Evolutionary conservation across 2,329 filamentous ascomycete species (phyloP).

Genomic region (Hysterium pulicare): DNA sequence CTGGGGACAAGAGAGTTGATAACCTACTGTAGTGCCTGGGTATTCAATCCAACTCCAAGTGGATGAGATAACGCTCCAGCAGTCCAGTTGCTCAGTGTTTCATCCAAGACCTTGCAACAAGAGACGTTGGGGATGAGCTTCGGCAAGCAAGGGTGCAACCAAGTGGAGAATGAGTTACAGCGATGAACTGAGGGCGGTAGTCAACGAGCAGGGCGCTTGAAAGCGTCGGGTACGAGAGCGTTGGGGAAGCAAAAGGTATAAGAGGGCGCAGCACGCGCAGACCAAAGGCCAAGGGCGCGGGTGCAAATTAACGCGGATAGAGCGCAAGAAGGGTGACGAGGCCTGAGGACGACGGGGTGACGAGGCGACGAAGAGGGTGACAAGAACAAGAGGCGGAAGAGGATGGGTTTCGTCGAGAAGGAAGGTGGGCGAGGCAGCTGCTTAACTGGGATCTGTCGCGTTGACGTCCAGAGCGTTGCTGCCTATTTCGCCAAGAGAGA

Average conservation of each 20-base stretch:
- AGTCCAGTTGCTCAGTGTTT: constrained; percentile 1
- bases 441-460: constrained; percentile 3
- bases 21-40: constrained; percentile 6
- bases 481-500: too few relatives aligned
- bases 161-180: background rate
- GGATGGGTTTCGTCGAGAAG: constrained; percentile 7
- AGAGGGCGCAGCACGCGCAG: constrained; percentile 5
- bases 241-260: constrained; percentile 5
- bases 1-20: constrained; percentile 3
- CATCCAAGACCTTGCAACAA: too few relatives aligned
- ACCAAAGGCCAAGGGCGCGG: constrained; percentile 3
- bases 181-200: background rate
- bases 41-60: constrained; percentile 6
- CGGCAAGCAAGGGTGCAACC: constrained; percentile 1
- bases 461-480: background rate
- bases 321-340: constrained; percentile 6
- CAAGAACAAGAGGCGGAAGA: background rate
- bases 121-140: background rate
- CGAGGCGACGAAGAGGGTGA: constrained; percentile 1
- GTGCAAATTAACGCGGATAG: constrained; percentile 2
- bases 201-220: constrained; percentile 1
- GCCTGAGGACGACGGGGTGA: constrained; percentile 5
- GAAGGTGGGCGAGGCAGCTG: background rate
- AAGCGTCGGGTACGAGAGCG: background rate
- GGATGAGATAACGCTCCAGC: constrained; percentile 5